A percentile compares a stretch with the other conserved stretches of the same genome.
Conservation (phyloP, 2,329 filamentous ascomycete genomes). For the Amauroascus verrucosus region DNA sequence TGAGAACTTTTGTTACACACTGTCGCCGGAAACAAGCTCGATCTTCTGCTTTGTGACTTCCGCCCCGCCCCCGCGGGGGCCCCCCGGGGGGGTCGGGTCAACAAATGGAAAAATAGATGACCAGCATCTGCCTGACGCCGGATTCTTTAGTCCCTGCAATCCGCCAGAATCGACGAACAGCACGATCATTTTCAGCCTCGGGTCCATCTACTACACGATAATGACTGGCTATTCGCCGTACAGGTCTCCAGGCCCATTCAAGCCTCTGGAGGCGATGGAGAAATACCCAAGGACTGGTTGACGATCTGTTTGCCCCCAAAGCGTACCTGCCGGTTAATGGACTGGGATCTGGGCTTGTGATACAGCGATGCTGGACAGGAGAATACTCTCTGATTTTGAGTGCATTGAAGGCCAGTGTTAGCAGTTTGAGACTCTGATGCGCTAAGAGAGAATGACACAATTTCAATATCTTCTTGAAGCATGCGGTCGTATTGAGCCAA, state of each 20-base stretch:
- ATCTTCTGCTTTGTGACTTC: no score
- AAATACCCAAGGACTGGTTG: no score
- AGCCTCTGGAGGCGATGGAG: slow-evolving; percentile 8
- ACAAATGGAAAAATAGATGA: slow-evolving; percentile 19
- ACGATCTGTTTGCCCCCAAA: slow-evolving; percentile 11
- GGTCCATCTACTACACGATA: slow-evolving; percentile 14
- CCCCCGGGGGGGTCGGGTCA: no score
- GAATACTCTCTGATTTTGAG: no score
- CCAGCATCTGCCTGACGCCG: slow-evolving; percentile 20
- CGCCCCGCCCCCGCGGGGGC: no score
- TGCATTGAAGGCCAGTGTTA: no score
- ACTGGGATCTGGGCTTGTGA: slow-evolving; percentile 6
- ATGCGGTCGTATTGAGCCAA: no score
- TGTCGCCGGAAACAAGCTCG: no score
- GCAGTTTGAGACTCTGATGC: no score
- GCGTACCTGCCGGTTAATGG: slow-evolving; percentile 5
- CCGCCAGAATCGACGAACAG: slow-evolving; percentile 12
- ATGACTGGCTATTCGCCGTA: slow-evolving; percentile 15
- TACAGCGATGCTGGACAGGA: slow-evolving; percentile 12
- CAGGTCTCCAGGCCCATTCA: slow-evolving; percentile 8
- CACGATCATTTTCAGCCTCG: slow-evolving; percentile 17
- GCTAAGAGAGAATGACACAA: slow-evolving; percentile 10
- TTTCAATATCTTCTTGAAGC: background rate
- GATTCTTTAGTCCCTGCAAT: slow-evolving; percentile 18
- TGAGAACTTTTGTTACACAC: no score